Evolutionary conservation across 2,329 filamentous ascomycete species (phyloP).

Genomic region (Calonectria henricotiae): DNA sequence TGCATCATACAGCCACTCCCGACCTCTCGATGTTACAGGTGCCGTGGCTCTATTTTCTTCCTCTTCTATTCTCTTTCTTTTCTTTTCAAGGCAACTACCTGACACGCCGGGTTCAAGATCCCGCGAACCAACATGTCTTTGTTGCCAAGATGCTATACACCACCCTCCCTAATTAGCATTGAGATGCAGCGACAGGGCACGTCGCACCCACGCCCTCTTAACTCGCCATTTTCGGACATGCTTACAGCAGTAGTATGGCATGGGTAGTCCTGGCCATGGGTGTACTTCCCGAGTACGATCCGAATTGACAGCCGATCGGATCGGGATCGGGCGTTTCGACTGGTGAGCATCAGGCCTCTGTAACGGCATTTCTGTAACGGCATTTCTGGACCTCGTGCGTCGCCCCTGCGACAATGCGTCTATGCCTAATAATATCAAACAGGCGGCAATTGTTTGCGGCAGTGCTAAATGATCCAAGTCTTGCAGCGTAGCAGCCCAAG

Average conservation of each 20-base stretch:
- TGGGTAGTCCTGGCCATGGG: conserved; percentile 6
- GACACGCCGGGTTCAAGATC: conserved; percentile 1
- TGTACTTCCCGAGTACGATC: conserved; percentile 26
- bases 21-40: background rate
- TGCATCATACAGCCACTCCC: conserved; percentile 17
- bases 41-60: conserved; percentile 4
- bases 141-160: background rate
- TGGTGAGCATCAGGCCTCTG: conserved; percentile 10
- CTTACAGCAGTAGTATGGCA: background rate
- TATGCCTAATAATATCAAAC: conserved; percentile 15
- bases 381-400: conserved; percentile 9
- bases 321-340: conserved; percentile 25
- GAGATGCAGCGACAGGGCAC: background rate
- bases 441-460: conserved; percentile 30
- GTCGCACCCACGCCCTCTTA: background rate
- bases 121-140: conserved; percentile 5
- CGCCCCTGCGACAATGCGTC: conserved; percentile 27
- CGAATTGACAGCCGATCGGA: conserved; percentile 21
- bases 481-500: conserved; percentile 24
- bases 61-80: too few relatives aligned
- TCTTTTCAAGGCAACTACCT: conserved; percentile 18
- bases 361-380: conserved; percentile 1
- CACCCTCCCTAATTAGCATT: background rate
- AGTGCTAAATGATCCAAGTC: conserved; percentile 20
- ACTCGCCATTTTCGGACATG: conserved; percentile 5